Evolutionary conservation across 495 filamentous ascomycete species (phyloP).

Genomic region (Pyrenula massariospora): DNA sequence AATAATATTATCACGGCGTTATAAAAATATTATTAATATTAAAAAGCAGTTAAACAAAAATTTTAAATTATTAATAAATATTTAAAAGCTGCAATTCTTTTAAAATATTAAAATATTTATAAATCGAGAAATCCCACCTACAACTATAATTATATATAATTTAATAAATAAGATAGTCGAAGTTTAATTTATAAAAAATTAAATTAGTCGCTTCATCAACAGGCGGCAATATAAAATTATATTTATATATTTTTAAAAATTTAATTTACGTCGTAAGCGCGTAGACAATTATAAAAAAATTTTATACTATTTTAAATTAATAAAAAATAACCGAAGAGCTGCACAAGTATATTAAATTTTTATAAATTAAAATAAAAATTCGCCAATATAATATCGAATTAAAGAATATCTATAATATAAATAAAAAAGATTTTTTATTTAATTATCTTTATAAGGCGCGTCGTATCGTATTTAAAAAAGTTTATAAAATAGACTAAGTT

Average conservation of each 20-base stretch:
- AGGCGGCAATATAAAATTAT: neutral
- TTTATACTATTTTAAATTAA: neutral
- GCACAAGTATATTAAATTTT: too few species aligned
- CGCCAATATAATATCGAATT: neutral
- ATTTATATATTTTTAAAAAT: neutral
- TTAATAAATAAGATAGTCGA: neutral
- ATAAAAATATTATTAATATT: neutral
- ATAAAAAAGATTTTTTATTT: constrained; percentile 3
- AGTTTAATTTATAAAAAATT: neutral
- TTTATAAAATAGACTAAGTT: neutral
- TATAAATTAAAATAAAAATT: neutral
- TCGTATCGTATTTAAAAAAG: neutral
- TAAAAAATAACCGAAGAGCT: neutral
- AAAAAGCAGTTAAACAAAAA: neutral
- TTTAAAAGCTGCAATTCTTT: neutral
- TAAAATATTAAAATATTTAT: neutral
- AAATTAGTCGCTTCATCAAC: neutral
- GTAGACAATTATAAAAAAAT: neutral
- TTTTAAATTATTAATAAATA: neutral
- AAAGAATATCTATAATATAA: constrained; percentile 4
- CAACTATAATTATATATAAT: neutral
- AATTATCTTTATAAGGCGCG: neutral
- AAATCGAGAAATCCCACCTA: neutral
- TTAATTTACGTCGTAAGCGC: neutral
- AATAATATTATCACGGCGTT: neutral